These are phyloP conservation scores for carrot (Daucus carota) DNA, from an alignment of 129 eudicot species.

Conservation along the genomic window DH1_v3.0 NC_030388.2:21864001-21864500, in stretches of 20 bases:
- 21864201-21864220: too few relatives aligned
- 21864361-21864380: neutral
- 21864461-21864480: neutral
- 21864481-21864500: neutral
- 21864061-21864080: constrained; percentile 29
- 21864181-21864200: neutral
- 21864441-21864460: neutral
- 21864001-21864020: constrained; percentile 75
- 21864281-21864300: neutral
- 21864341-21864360: neutral
- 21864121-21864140: neutral
- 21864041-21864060: constrained; percentile 78
- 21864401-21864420: neutral
- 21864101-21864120: neutral
- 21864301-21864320: too few relatives aligned
- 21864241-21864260: neutral
- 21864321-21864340: neutral
- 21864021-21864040: constrained; percentile 78
- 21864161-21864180: too few relatives aligned
- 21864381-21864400: neutral
- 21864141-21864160: too few relatives aligned
- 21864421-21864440: neutral
- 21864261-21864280: neutral
- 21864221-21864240: neutral
- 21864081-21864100: too few relatives aligned